Evolutionary conservation across 371 early-diverging fungal genomes (phyloP).

Genomic region (Encephalitozoon intestinalis): DNA sequence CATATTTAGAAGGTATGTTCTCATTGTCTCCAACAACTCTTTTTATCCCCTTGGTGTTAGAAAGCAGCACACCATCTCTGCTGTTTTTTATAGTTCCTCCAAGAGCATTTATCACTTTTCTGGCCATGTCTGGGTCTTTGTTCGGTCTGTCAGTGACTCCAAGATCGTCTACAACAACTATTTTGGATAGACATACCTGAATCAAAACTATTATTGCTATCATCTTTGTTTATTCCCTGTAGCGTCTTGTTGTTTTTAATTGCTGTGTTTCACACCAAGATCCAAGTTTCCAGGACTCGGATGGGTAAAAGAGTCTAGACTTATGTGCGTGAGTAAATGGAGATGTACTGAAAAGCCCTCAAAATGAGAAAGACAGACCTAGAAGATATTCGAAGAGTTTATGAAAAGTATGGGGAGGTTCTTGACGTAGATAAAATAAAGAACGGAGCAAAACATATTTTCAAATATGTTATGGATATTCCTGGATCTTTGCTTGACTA

Average conservation of each 20-base stretch:
- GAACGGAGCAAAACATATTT: neutral
- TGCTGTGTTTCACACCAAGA: neutral
- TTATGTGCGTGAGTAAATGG: neutral
- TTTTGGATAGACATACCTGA: neutral
- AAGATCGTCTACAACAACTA: constrained; percentile 26
- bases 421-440: neutral
- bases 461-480: neutral
- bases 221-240: neutral
- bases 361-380: neutral
- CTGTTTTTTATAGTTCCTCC: constrained; percentile 2
- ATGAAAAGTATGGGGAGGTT: neutral
- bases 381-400: neutral
- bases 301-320: neutral
- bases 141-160: neutral
- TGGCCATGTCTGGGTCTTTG: neutral
- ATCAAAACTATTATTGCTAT: neutral
- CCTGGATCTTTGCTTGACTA: neutral
- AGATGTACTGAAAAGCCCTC: neutral
- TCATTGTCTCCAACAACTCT: neutral
- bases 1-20: no score
- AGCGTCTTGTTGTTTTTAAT: neutral
- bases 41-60: neutral
- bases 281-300: neutral
- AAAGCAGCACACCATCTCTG: neutral
- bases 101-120: neutral